Conservation (phyloP, 257 asterid genomes). For the Solanum peruvianum region DNA sequence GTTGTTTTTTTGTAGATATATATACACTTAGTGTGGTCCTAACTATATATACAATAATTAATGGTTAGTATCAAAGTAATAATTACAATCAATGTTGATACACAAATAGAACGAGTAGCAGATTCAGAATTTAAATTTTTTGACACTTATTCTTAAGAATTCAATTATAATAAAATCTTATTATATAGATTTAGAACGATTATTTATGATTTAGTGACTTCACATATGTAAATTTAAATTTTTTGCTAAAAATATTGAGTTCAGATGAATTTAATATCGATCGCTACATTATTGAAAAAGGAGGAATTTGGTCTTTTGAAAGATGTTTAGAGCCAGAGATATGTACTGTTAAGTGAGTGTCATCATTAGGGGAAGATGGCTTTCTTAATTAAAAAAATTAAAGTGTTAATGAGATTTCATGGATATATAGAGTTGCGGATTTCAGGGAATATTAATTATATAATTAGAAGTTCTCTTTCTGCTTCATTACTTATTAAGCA, state of each 20-base stretch:
- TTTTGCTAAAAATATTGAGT: not conserved
- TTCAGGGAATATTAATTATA: not conserved
- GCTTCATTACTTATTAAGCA: not conserved
- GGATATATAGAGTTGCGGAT: not conserved
- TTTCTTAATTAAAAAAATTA: not conserved
- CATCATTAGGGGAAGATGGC: constrained; percentile 26
- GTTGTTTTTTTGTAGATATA: not conserved
- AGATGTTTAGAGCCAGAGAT: constrained; percentile 22
- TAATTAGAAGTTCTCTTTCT: not conserved
- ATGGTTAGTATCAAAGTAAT: constrained; percentile 25
- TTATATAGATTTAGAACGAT: not conserved
- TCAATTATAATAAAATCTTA: not conserved
- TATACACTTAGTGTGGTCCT: not conserved
- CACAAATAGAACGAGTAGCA: not conserved
- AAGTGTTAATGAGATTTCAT: not conserved
- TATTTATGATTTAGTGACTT: not conserved
- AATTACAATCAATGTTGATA: constrained; percentile 20
- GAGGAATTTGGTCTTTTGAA: constrained; percentile 3
- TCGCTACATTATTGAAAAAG: not conserved
- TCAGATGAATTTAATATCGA: not conserved
- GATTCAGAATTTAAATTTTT: not conserved
- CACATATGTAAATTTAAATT: not conserved
- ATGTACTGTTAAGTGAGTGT: constrained; percentile 7
- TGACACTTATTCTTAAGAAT: fast-evolving
- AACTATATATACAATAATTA: constrained; percentile 6